These are phyloP conservation scores for Plasmodium malariae DNA, from an alignment of 169 alveolate genomes.

Conservation along the genomic window DNA sequence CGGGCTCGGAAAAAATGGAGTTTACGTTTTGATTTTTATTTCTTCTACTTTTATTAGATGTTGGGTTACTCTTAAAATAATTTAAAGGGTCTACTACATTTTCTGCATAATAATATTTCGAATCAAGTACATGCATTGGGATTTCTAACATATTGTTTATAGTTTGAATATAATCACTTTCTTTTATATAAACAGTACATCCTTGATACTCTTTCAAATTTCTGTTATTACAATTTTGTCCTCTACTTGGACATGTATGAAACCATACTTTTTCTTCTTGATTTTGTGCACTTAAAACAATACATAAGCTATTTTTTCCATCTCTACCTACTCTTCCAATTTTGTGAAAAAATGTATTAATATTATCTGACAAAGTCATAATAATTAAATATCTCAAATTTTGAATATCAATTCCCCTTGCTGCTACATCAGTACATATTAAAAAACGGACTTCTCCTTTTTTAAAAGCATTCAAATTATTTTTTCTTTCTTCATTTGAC, in stretches of 20 bases:
- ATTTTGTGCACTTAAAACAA: slow-evolving; percentile 72
- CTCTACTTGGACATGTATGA: slow-evolving; percentile 77
- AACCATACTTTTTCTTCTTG: slow-evolving; percentile 80
- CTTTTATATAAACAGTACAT: slow-evolving; percentile 76
- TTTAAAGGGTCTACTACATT: slow-evolving; percentile 67
- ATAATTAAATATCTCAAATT: slow-evolving; percentile 71
- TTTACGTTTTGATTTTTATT: slow-evolving; percentile 37
- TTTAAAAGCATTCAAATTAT: slow-evolving; percentile 76
- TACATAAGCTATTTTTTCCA: slow-evolving; percentile 77
- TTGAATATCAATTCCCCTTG: slow-evolving; percentile 98
- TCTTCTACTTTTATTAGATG: slow-evolving; percentile 35
- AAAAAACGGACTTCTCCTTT: slow-evolving; percentile 78
- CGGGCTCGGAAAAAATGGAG: slow-evolving; percentile 37
- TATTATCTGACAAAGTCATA: slow-evolving; percentile 78
- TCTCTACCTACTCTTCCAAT: slow-evolving; percentile 81
- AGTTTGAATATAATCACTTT: slow-evolving; percentile 71
- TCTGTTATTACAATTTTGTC: slow-evolving; percentile 72
- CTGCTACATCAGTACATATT: slow-evolving; percentile 97
- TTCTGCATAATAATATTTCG: slow-evolving; percentile 55
- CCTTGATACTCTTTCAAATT: slow-evolving; percentile 77
- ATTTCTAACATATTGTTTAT: slow-evolving; percentile 57
- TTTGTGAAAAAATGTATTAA: slow-evolving; percentile 77
- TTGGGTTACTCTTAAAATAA: slow-evolving; percentile 40
- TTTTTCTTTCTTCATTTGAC: slow-evolving; percentile 69
- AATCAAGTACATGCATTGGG: slow-evolving; percentile 66